Evolutionary conservation across 805 yeast species (phyloP), one percentile per base, ranked within the genome.

Genomic region (Candida easanensis): DNA sequence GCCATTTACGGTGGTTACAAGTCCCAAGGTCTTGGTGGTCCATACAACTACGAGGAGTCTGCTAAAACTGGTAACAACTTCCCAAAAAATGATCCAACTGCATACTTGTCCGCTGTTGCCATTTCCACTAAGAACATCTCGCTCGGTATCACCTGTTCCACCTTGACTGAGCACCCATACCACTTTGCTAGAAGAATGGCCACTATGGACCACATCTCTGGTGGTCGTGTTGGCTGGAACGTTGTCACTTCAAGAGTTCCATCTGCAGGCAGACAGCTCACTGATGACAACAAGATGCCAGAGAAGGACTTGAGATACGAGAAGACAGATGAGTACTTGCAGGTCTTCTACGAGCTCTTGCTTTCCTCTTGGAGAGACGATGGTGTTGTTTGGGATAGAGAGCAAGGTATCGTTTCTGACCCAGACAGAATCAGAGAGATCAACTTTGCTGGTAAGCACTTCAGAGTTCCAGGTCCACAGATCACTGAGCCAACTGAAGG

Each of bases 221-320:
- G 63, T 19, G 77, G 77, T 16, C 64, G 77, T 51, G 54, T 73
- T 42, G 77, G 76, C 26, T 72, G 77, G 77, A 72, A 72, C 51
- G 65, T 72, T 31, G 77, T 72, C 30, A 66, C 74, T 5, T 66
- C 75, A 2, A 60, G 64, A 31, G 53, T 70, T 33, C 73, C 71
- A 42, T 61, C 71, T 50, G 76, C 77, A 8, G 71, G 76, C 6
- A 58, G 71, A 51, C 70, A 70, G 46, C 51, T 69, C 30, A 52
- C 69, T 19, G 69, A 68, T 35, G 68, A 66, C 10, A 64, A 62
- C 38, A 43, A 54, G 14, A 56, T 65, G 27, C 71, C 73, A 10
- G 69, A 65, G 6, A 76, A 71, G 53, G 71, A 65, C 26, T 62
- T 65, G 42, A 64, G 77, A 49, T 73, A 73, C 48, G 63, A 52